Percentiles rank a stretch among this genome's conserved stretches.
These are phyloP conservation scores for Aquanectria penicillioides DNA, from an alignment of 2,329 filamentous ascomycete genomes.

Conservation along the genomic window DNA sequence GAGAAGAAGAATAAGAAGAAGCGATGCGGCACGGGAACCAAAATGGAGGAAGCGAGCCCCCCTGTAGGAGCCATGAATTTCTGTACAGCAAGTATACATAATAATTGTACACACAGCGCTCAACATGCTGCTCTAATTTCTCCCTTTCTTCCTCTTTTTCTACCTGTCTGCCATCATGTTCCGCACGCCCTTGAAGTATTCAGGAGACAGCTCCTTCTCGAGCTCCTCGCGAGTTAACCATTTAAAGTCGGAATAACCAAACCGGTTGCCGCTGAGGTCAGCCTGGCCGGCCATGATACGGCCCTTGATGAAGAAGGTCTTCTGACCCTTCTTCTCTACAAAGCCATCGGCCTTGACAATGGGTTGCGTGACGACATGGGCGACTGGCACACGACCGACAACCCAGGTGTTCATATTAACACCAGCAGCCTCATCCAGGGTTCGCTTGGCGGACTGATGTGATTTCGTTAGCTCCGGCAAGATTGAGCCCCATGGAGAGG, in stretches of 20 bases:
- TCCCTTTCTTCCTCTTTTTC: constrained; percentile 3
- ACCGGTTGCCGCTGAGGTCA: constrained; percentile 75
- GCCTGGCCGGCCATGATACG: constrained; percentile 98
- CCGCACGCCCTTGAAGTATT: constrained; percentile 79
- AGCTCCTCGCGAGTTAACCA: constrained; percentile 95
- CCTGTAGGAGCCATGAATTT: constrained; percentile 19
- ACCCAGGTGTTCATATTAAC: constrained; percentile 99
- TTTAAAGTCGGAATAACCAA: constrained; percentile 83
- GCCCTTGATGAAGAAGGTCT: constrained; percentile 95
- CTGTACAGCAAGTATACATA: constrained; percentile 44
- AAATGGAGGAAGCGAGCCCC: background rate
- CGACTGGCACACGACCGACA: constrained; percentile 88
- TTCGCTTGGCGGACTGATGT: constrained; percentile 80
- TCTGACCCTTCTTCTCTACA: constrained; percentile 69
- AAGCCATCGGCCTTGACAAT: constrained; percentile 54
- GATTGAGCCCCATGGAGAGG: too few relatives aligned
- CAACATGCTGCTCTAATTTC: constrained; percentile 22
- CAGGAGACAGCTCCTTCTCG: constrained; percentile 67
- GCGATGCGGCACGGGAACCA: background rate
- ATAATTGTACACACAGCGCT: constrained; percentile 43
- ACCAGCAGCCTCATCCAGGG: constrained; percentile 80
- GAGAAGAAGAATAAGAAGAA: background rate
- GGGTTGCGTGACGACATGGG: constrained; percentile 74
- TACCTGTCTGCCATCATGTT: constrained; percentile 88
- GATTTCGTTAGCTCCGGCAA: constrained; percentile 26